These are phyloP conservation scores for Pisolithus orientalis DNA, from an alignment of 768 basidiomycete species.

Conservation along the genomic window DNA sequence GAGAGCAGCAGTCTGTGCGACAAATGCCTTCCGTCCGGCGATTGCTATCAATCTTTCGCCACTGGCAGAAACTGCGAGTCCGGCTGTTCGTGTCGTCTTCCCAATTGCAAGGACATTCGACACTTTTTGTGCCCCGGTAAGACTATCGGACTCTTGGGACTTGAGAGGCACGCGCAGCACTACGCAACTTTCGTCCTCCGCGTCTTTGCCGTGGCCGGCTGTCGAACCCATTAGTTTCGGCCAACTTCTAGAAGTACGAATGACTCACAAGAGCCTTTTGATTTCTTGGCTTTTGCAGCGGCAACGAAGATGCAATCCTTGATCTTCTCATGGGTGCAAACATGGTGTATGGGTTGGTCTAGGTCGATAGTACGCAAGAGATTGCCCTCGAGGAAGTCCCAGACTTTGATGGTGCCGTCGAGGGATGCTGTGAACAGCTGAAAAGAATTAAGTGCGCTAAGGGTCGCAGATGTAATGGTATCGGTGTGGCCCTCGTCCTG, in stretches of 20 bases:
- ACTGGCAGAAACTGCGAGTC: constrained; percentile 67
- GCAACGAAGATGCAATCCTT: constrained; percentile 69
- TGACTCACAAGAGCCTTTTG: constrained; percentile 20
- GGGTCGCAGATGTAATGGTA: constrained; percentile 62
- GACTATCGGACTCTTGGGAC: constrained; percentile 27
- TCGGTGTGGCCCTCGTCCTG: constrained; percentile 36
- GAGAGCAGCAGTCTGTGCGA: constrained; percentile 52
- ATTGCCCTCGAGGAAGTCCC: constrained; percentile 88
- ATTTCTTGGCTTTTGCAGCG: constrained; percentile 44
- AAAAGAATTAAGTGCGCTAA: constrained; percentile 83
- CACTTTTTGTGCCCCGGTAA: constrained; percentile 39
- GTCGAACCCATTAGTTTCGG: neutral
- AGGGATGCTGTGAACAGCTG: constrained; percentile 84
- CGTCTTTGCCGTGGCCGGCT: constrained; percentile 3
- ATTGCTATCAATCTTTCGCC: constrained; percentile 75
- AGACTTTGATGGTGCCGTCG: constrained; percentile 81
- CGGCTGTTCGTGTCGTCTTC: constrained; percentile 57
- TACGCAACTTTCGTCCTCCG: constrained; percentile 39
- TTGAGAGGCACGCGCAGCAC: constrained; percentile 63
- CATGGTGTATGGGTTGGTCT: constrained; percentile 59
- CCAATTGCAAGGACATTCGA: constrained; percentile 53
- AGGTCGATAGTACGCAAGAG: constrained; percentile 71
- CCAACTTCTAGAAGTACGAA: neutral
- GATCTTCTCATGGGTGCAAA: constrained; percentile 66
- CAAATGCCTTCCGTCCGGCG: constrained; percentile 72